Evolutionary conservation across 2,329 filamentous ascomycete species (phyloP).

Genomic region (Lecanicillium sp.): DNA sequence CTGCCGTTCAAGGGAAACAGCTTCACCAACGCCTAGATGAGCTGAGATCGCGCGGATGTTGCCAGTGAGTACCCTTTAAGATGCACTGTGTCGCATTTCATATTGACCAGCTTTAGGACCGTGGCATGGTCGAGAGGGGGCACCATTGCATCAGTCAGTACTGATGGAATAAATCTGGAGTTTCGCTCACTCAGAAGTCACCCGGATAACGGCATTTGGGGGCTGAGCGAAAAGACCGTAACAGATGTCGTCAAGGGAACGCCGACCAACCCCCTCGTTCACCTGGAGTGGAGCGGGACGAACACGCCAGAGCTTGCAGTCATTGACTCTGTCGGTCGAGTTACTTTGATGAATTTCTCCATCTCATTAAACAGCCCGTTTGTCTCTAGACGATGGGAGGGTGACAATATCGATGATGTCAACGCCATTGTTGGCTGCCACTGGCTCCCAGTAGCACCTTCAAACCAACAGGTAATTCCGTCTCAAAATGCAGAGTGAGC

Average conservation of each 20-base stretch:
- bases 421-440: slow-evolving; percentile 74
- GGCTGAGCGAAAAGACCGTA: slow-evolving; percentile 61
- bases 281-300: slow-evolving; percentile 72
- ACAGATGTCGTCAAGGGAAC: slow-evolving; percentile 52
- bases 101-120: slow-evolving; percentile 42
- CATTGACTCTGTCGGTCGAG: slow-evolving; percentile 69
- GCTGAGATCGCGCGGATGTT: slow-evolving; percentile 65
- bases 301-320: slow-evolving; percentile 73
- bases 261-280: slow-evolving; percentile 62
- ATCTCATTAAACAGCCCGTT: slow-evolving; percentile 67
- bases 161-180: slow-evolving; percentile 62
- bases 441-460: slow-evolving; percentile 63
- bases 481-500: neutral
- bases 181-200: slow-evolving; percentile 65
- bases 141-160: slow-evolving; percentile 72
- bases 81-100: neutral
- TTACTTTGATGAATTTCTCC: slow-evolving; percentile 65
- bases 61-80: slow-evolving; percentile 55
- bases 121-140: slow-evolving; percentile 85
- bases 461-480: slow-evolving; percentile 28
- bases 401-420: slow-evolving; percentile 66
- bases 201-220: slow-evolving; percentile 64
- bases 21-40: slow-evolving; percentile 70
- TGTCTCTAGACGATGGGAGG: slow-evolving; percentile 50
- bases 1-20: slow-evolving; percentile 43